Conservation (phyloP, 2,329 filamentous ascomycete species). For the Calonectria pseudoturangicola region DNA sequence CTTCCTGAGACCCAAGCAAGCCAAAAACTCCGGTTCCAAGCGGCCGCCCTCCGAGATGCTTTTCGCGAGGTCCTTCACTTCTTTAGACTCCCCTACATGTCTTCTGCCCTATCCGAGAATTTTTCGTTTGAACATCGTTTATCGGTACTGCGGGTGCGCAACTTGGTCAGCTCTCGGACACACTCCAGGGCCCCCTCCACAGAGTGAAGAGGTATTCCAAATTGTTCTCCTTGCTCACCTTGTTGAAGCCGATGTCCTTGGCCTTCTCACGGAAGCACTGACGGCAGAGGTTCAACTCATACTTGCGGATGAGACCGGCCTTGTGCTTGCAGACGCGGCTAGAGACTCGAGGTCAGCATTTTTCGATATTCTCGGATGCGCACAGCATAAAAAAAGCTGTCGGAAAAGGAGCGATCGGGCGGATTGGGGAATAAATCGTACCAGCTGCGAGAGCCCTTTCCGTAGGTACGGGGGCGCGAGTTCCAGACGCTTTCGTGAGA, state of each 20-base stretch:
- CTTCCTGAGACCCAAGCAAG: slow-evolving; percentile 66
- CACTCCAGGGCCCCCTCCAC: slow-evolving; percentile 4
- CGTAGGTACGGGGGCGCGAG: slow-evolving; percentile 97
- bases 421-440: slow-evolving; percentile 70
- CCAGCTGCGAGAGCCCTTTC: slow-evolving; percentile 96
- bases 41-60: slow-evolving; percentile 64
- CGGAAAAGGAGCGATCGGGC: slow-evolving; percentile 8
- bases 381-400: slow-evolving; percentile 21
- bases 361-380: slow-evolving; percentile 32
- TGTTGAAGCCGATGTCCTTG: slow-evolving; percentile 83
- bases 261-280: slow-evolving; percentile 87
- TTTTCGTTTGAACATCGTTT: slow-evolving; percentile 57
- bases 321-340: slow-evolving; percentile 89
- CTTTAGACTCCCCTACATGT: slow-evolving; percentile 50
- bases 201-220: slow-evolving; percentile 9
- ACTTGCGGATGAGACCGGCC: slow-evolving; percentile 99
- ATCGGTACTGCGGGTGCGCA: slow-evolving; percentile 59
- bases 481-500: slow-evolving; percentile 98
- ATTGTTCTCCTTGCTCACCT: slow-evolving; percentile 68
- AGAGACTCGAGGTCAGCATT: slow-evolving; percentile 57
- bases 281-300: slow-evolving; percentile 93
- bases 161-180: slow-evolving; percentile 44
- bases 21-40: slow-evolving; percentile 68
- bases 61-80: slow-evolving; percentile 60
- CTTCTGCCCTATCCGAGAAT: slow-evolving; percentile 52